Base-by-base conservation (phyloP, 352 stramenopile genomes). In the Achlya hypogyna region DNA sequence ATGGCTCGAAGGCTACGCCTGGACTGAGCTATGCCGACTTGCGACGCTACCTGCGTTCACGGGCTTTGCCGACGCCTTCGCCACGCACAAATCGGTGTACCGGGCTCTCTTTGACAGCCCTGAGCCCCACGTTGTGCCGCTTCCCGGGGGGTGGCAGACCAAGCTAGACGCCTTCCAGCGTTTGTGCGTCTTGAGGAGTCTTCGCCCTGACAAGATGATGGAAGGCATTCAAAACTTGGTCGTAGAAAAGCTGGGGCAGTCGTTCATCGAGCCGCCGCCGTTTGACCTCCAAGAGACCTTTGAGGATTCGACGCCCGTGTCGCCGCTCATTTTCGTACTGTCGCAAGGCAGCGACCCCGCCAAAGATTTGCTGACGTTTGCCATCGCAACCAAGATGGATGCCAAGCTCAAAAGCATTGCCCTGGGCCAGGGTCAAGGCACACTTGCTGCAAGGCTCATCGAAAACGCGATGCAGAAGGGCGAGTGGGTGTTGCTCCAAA, bases 401-500 rank as follows among this genome's bases (percentile, higher is more conserved):
- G 43, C 62, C 20, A 76, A 69, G 34, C 47, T 77, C 18, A 70
- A 72, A 52, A 53, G 51, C n/a, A 85, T 83, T 18, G 74, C 76
- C 8, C 54, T 85, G 12, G 77, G 77, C 10, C 77, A 60, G 47
- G 72, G 51, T 25, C 65, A 69, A 73, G 72, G 69, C 27, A 20
- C 35, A 65, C 29, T 75, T 12, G 71, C 69, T 4, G 59, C 29
- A 9, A 45, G 66, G 3, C 29, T 74, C 23, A 74, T 74, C 20
- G 68, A 74, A 27, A 62, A 71, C 45, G 64, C 67, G 9, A 38
- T 74, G 23, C 25, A 54, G 47, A 84, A 73, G 20, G 80, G 80
- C 31, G 80, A 89, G 66, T 89, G 81, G 81, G 81, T 89, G 27
- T 59, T 88, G 8, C 70, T 89, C 25, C 81, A 89, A 49, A 89